Evolutionary conservation across 164 flowering plant genomes (phyloP), one percentile per base, ranked within the genome.

Genomic region (Paratinospora sagittata): DNA sequence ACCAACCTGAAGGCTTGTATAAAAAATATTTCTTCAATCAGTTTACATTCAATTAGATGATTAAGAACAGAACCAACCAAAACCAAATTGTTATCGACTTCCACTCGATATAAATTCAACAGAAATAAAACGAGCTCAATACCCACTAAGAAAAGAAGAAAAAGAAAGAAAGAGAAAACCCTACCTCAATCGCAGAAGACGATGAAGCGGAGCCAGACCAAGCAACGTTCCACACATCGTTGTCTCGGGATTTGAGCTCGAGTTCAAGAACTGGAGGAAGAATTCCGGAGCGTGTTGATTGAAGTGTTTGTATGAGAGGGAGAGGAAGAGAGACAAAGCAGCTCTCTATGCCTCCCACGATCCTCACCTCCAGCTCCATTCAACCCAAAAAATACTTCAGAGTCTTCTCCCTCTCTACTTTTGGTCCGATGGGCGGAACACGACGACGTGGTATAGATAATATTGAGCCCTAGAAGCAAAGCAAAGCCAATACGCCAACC

Each of bases 191-290:
- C 0, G 94, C 79, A 6, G 87, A 70, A 41, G 98, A 88, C 34
- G 78, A 49, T 12, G 99, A 95, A 55, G 94, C 86, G 41, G 91
- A 85, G 72, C 97, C 99, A 49, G 93, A 86, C 98, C 99, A 91
- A 21, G 98, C 87, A 16, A 90, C 87, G 74, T 77, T 70, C 96
- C 98, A 96, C 57, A 75, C 73, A 39, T 76, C 62, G 73, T 60
- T 52, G 58, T 70, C 13, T 63, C 16, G 67, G 17, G 90, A 80
- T 17, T 87, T 90, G 60, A 96, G 95, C 78, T 93, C 93, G 57
- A 96, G 86, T 24, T 88, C 71, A 19, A 96, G 84, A 58, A 89
- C 65, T 8, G 85, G 86, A 75, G 97, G 89, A 24, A 87, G 84
- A 27, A 57, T 68, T 16, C 75, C 75, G 6, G 76, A 36, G 63